Conservation (phyloP, 2,329 filamentous ascomycete species). For the Trichothecium sympodiale region DNA sequence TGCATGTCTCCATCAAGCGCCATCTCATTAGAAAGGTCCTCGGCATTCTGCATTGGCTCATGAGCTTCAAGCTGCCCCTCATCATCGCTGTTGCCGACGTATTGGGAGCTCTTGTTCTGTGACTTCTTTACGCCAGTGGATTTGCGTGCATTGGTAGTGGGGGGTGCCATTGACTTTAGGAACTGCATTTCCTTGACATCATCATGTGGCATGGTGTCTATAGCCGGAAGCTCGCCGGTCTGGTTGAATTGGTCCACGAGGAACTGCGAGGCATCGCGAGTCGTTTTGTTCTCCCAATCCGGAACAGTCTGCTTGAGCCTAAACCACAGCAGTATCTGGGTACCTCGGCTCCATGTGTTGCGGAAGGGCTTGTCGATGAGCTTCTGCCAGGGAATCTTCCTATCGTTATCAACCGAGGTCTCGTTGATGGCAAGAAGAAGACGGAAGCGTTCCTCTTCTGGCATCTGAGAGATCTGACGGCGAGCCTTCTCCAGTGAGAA, state of each 20-base stretch:
- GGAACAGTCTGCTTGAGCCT: slow-evolving; percentile 24
- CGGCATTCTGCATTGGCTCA: slow-evolving; percentile 3
- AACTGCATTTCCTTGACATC: slow-evolving; percentile 21
- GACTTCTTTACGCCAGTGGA: slow-evolving; percentile 1
- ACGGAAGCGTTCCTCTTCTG: slow-evolving; percentile 30
- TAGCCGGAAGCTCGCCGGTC: slow-evolving; percentile 20
- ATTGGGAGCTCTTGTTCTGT: slow-evolving; percentile 15
- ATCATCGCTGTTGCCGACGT: slow-evolving; percentile 17
- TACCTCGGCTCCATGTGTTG: slow-evolving; percentile 23
- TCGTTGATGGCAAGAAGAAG: slow-evolving; percentile 32
- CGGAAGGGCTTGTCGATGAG: slow-evolving; percentile 30
- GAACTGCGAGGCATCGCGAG: slow-evolving; percentile 23
- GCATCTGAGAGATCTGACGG: slow-evolving; percentile 28
- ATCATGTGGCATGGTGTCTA: slow-evolving; percentile 17
- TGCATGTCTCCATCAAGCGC: slow-evolving; percentile 15
- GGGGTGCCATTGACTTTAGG: slow-evolving; percentile 14
- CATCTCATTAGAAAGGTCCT: slow-evolving; percentile 6
- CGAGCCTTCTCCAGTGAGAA: slow-evolving; percentile 33
- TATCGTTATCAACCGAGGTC: slow-evolving; percentile 26
- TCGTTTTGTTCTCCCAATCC: slow-evolving; percentile 15
- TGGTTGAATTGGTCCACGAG: slow-evolving; percentile 23
- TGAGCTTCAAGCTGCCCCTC: slow-evolving; percentile 7
- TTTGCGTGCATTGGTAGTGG: no score
- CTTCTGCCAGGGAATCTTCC: slow-evolving; percentile 37
- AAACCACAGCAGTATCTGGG: slow-evolving; percentile 27